These are phyloP conservation scores for Gleditsia sinensis DNA, from an alignment of 306 rosid species.

Conservation along the genomic window DNA sequence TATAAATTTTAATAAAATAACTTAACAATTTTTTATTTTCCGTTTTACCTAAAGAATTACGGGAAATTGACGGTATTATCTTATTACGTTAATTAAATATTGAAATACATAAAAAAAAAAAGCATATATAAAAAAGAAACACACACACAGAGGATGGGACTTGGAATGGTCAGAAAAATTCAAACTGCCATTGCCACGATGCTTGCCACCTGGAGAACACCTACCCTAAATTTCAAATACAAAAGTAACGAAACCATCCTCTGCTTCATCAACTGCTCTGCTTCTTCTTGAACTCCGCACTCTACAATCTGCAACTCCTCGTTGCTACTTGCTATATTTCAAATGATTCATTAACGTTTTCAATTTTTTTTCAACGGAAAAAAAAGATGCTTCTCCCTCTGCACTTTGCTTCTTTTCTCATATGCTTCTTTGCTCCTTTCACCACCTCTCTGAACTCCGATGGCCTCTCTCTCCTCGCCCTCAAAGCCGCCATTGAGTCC, in stretches of 20 bases:
- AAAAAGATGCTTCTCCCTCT: conserved; percentile 26
- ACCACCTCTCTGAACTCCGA: conserved; percentile 59
- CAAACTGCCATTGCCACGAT: conserved; percentile 39
- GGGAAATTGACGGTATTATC: not conserved
- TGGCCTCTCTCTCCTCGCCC: conserved; percentile 80
- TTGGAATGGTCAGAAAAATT: conserved; percentile 35
- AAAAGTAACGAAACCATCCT: conserved; percentile 14
- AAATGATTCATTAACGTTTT: conserved; percentile 11
- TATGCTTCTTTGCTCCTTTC: conserved; percentile 3
- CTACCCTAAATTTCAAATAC: conserved; percentile 21
- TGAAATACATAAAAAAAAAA: not conserved
- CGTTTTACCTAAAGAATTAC: not conserved
- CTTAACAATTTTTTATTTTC: too few relatives aligned
- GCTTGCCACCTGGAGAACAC: conserved; percentile 47
- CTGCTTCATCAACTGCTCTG: conserved; percentile 25
- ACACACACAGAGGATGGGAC: not conserved
- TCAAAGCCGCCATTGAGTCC: conserved; percentile 70
- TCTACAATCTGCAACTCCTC: conserved; percentile 34
- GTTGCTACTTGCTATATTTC: conserved; percentile 36
- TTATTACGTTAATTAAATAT: too few relatives aligned
- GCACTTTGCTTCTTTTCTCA: not conserved
- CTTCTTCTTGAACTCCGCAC: not conserved
- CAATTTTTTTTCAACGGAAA: not conserved
- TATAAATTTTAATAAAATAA: not conserved
- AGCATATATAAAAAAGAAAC: too few relatives aligned